phyloP scores from a whole-genome alignment of 352 stramenopile genomes.

The Elongisporangium senticosum region DNA sequence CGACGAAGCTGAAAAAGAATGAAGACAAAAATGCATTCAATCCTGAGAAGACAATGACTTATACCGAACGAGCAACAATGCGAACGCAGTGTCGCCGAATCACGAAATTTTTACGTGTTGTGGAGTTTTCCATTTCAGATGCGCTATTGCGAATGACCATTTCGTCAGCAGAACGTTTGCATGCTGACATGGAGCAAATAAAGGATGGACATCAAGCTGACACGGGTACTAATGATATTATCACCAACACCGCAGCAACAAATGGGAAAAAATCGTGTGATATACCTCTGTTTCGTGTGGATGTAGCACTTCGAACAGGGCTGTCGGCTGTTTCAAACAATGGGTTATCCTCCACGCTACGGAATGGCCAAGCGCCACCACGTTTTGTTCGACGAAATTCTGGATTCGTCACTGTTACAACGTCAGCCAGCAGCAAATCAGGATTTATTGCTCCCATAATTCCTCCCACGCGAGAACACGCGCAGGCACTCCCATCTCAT shows the following conservation, averaged over 20 bases:
- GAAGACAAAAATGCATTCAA: conserved; percentile 10
- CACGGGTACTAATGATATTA: background rate
- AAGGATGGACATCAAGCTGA: conserved; percentile 11
- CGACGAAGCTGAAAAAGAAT: background rate
- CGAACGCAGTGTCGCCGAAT: conserved; percentile 88
- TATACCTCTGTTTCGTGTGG: conserved; percentile 63
- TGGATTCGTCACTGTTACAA: conserved; percentile 9
- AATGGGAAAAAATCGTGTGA: background rate
- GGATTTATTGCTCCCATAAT: background rate
- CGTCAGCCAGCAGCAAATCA: background rate
- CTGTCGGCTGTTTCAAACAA: background rate
- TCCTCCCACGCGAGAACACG: conserved; percentile 2
- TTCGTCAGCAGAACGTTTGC: conserved; percentile 36
- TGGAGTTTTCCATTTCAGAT: conserved; percentile 88
- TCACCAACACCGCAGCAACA: background rate
- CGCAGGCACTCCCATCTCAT: background rate
- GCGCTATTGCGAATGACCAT: conserved; percentile 72
- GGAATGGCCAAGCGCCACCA: background rate
- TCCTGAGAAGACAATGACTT: conserved; percentile 81
- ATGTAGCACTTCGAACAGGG: conserved; percentile 35
- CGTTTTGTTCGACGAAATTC: conserved; percentile 15
- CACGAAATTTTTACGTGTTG: conserved; percentile 88
- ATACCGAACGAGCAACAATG: conserved; percentile 91
- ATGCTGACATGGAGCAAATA: conserved; percentile 38
- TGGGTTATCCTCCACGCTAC: background rate